Conservation (phyloP, 805 yeast species). For the Wickerhamomyces canadensis region DNA sequence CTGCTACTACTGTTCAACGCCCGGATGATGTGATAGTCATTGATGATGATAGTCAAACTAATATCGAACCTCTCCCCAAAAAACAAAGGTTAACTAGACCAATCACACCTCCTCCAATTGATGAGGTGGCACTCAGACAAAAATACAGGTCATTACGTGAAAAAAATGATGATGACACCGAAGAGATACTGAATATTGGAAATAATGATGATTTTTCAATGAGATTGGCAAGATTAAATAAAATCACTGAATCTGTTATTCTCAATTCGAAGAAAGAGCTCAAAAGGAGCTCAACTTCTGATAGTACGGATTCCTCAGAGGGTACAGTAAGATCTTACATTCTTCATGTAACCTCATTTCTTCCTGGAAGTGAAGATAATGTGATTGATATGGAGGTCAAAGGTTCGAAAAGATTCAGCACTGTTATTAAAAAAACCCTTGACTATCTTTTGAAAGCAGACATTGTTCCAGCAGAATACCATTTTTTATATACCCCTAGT, state of each 20-base stretch:
- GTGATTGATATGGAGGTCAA: conserved; percentile 10
- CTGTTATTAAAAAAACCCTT: conserved; percentile 10
- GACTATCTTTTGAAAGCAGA: conserved; percentile 4
- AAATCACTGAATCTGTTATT: neutral
- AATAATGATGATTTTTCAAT: neutral
- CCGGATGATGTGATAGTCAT: neutral
- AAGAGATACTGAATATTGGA: too few relatives aligned
- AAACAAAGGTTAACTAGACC: conserved; percentile 1
- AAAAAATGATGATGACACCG: conserved; percentile 5
- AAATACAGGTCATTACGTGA: neutral
- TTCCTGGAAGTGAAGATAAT: conserved; percentile 17
- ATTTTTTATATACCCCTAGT: conserved; percentile 7
- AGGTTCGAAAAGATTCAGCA: conserved; percentile 15
- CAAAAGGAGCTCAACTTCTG: neutral
- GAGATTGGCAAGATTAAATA: conserved; percentile 2
- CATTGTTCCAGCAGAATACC: neutral
- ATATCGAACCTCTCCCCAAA: neutral
- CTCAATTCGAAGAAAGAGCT: too few relatives aligned
- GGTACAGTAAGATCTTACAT: conserved; percentile 5
- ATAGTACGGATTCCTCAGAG: neutral
- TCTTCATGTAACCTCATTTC: conserved; percentile 11
- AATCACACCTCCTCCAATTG: conserved; percentile 16
- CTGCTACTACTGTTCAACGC: neutral
- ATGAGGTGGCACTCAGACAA: conserved; percentile 8
- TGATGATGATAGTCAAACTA: neutral